Percentiles rank a stretch among this genome's conserved stretches.
These are phyloP conservation scores for Pyronema omphalodes DNA, from an alignment of 495 filamentous ascomycete species.

Conservation along the genomic window DNA sequence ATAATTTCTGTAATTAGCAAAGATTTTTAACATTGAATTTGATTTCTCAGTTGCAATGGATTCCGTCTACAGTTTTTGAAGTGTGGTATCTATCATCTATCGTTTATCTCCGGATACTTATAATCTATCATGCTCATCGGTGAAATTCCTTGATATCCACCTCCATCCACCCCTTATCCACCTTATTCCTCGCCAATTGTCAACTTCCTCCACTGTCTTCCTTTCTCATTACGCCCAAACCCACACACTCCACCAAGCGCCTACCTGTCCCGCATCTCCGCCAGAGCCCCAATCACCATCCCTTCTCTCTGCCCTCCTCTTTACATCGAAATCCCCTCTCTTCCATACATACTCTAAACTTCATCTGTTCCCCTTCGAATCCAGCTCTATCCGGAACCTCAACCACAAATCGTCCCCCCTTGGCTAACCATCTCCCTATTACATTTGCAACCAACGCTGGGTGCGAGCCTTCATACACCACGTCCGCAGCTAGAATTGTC, in stretches of 20 bases:
- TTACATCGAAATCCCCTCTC: conserved; percentile 34
- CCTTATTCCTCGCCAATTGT: no score
- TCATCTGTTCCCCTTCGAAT: conserved; percentile 34
- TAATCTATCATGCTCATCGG: no score
- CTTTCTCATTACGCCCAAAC: neutral
- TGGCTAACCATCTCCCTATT: conserved; percentile 36
- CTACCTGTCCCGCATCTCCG: conserved; percentile 29
- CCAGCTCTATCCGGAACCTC: conserved; percentile 48
- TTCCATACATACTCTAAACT: conserved; percentile 38
- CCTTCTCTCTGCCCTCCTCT: conserved; percentile 43
- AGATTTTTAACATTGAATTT: no score
- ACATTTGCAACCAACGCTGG: conserved; percentile 41
- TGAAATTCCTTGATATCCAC: no score
- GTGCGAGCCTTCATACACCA: conserved; percentile 50
- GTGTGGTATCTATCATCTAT: no score
- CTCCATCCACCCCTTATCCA: no score
- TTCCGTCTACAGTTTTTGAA: no score
- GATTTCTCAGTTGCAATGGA: no score
- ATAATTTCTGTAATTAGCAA: no score
- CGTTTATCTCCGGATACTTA: no score
- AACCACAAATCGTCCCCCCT: conserved; percentile 36
- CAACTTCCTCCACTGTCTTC: no score
- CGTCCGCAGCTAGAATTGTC: conserved; percentile 51
- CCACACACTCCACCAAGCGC: conserved; percentile 40
- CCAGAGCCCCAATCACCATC: conserved; percentile 46